A percentile compares a stretch with the other conserved stretches of the same genome.
Evolutionary conservation across 495 filamentous ascomycete species (phyloP).

Genomic region (Bombardia bombarda): DNA sequence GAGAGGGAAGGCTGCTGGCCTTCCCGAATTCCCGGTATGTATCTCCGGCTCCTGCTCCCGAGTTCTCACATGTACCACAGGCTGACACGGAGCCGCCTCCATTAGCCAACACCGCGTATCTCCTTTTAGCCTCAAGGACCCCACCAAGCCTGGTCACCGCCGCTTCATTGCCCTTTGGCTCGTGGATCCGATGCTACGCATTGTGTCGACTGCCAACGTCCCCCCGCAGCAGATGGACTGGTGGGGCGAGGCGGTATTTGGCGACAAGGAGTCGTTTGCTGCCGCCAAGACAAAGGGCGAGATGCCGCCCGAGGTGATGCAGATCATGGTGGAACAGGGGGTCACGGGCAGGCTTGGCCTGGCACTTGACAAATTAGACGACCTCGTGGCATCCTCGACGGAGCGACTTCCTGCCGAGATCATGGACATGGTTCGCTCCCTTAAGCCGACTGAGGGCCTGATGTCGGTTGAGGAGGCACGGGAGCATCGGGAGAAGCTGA

Average conservation of each 20-base stretch:
- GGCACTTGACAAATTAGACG: constrained; percentile 6
- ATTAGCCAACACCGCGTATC: constrained; percentile 41
- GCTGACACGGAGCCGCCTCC: not conserved
- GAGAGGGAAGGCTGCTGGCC: constrained; percentile 26
- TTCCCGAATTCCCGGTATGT: constrained; percentile 30
- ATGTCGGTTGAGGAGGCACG: constrained; percentile 40
- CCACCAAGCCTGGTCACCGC: constrained; percentile 43
- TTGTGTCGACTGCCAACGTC: constrained; percentile 50
- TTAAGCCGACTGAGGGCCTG: constrained; percentile 13
- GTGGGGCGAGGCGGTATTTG: constrained; percentile 28
- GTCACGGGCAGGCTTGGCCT: constrained; percentile 6
- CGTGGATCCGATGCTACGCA: constrained; percentile 43
- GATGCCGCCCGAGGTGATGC: constrained; percentile 18
- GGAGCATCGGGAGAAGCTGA: constrained; percentile 37
- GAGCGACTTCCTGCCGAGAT: constrained; percentile 32
- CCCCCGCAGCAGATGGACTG: constrained; percentile 43
- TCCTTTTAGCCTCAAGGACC: constrained; percentile 39
- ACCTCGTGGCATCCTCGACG: not conserved
- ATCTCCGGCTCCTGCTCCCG: not conserved
- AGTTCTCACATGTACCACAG: not conserved
- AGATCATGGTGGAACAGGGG: constrained; percentile 30
- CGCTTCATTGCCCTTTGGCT: constrained; percentile 51
- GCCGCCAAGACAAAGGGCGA: not conserved
- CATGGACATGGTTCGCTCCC: constrained; percentile 23
- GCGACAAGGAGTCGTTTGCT: no score